Evolutionary conservation across 2,329 filamentous ascomycete species (phyloP), one percentile per base, ranked within the genome.

Genomic region (Trichophyton schoenleinii): DNA sequence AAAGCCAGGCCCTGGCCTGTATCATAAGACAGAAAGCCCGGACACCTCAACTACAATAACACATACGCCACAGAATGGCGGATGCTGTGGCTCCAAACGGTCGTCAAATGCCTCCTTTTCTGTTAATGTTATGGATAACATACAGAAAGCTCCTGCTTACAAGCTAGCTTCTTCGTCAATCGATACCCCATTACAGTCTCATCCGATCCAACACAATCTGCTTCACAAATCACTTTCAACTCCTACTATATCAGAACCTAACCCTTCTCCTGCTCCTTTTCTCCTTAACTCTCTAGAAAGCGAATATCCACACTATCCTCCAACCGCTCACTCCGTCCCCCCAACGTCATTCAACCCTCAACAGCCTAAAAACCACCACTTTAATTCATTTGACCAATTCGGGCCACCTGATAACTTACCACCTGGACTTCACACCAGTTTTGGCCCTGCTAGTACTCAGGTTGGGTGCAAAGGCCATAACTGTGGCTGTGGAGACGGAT

Each of bases 401-500:
- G 20, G 20, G 9, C 11, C 28, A 6, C 9, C 55, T 18, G 20
- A 20, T 13, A 9, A n/a, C 20, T 58, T 58, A 13, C 6, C 34
- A 11, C 55, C 20, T 18, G 55, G 55, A 3, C 34, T 58, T 25
- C 38, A 31, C 2, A 31, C 55, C 3, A 49, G 8, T 31, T 59
- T 13, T 25, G 46, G 28, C n/a, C 41, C 42, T n/a, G 11, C 38
- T n/a, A 13, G n/a, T n/a, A 20, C 41, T 34, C 20, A 22, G 25
- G 42, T 18, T 13, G 38, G 34, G 34, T 48, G 42, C 20, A 42
- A 71, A 18, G 67, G 64, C 11, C 70, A 74, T 64, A 69, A 71
- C 7, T 79, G 77, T 62, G 68, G 67, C 48, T 79, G 77, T 63
- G 77, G 77, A 22, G 73, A 77, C 57, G 70, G 69, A 5, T 79